Evolutionary conservation across 1,284 basidiomycete genomes (phyloP), one percentile per base, ranked within the genome.

Genomic region (Inonotus obliquus): DNA sequence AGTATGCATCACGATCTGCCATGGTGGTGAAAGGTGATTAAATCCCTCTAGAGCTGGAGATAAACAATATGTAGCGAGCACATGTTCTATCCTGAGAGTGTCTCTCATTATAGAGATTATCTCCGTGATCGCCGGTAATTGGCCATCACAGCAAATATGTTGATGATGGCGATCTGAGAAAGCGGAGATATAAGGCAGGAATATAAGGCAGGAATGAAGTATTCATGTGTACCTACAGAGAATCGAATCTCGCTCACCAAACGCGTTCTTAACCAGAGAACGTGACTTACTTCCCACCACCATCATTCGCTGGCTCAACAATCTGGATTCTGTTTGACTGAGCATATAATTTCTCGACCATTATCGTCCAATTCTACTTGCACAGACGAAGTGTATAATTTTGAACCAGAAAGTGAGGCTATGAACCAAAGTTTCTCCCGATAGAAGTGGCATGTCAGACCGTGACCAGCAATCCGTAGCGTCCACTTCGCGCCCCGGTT

Each of bases 401-500:
- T 44, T 2, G 11, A 39, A n/a, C 38, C 11, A 51, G 49, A 35
- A 27, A 35, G 7, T 27, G 29, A 52, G 51, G 29, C 14, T 29
- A 52, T 52, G 51, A 52, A 17, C 51, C 51, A 52, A 27, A 10
- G 27, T 35, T 14, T 17, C 51, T 52, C 27, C n/a, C n/a, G 13
- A 11, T 52, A 52, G 29, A 52, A 19, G 51, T 52, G 53, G 60
- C 54, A 77, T 78, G 75, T 79, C 75, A 47, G 76, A 76, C 65
- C 51, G 51, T 17, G 51, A 52, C 51, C 66, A 75, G 64, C 71
- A 74, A 29, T 75, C 77, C 1, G 72, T 69, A 57, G 62, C 62
- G 14, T 61, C 63, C 45, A 73, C 76, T 29, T 78, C 79, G 52
- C 76, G 81, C 63, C 79, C 81, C 54, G 75, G 73, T 38, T 81